Percentiles rank a stretch among this genome's conserved stretches.
Evolutionary conservation across 2,329 filamentous ascomycete species (phyloP).

Genomic region (Trichoderma pleuroti): DNA sequence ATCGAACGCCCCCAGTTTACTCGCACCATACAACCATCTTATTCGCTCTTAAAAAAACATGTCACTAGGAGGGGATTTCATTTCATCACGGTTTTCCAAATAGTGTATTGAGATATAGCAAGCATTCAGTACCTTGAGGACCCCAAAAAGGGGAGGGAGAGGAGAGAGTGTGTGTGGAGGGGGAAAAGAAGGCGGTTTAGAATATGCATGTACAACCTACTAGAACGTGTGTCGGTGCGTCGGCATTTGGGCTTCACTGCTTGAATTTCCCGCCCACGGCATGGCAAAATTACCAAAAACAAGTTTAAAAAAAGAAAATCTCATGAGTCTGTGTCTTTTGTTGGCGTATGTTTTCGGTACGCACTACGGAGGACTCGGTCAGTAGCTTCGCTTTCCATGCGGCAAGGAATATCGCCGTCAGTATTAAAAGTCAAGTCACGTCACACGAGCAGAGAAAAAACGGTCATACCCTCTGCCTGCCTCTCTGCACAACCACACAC

Average conservation of each 20-base stretch:
- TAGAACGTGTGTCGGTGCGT: background rate
- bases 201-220: background rate
- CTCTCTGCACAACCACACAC: background rate
- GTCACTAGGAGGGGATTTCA: background rate
- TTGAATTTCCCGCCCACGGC: background rate
- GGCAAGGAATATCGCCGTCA: background rate
- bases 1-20: background rate
- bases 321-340: background rate
- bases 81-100: background rate
- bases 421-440: background rate
- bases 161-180: too few relatives aligned
- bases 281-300: constrained; percentile 1
- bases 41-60: background rate
- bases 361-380: background rate
- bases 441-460: background rate
- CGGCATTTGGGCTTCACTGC: background rate
- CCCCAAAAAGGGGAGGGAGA: background rate
- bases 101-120: constrained; percentile 12
- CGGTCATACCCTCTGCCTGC: background rate
- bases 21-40: background rate
- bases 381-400: background rate
- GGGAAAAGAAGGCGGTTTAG: constrained; percentile 5
- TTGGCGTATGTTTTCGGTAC: background rate
- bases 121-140: constrained; percentile 11
- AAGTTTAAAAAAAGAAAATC: background rate